These are phyloP conservation scores for Tetrastigma voinierianum DNA, from an alignment of 164 flowering plant genomes.

Conservation along the genomic window DNA sequence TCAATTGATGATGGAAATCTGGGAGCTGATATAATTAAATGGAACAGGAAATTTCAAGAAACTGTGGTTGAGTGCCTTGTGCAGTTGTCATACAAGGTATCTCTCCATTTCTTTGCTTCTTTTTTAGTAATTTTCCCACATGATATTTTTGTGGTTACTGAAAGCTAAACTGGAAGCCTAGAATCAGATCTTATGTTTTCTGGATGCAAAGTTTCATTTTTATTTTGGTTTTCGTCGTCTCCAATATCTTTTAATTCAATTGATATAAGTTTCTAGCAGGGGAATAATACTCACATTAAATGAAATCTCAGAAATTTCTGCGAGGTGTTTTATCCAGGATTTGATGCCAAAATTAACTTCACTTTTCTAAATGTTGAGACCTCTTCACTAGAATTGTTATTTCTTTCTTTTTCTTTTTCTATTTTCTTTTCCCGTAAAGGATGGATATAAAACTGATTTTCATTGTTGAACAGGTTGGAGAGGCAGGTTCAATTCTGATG, in stretches of 20 bases:
- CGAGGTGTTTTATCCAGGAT: too few species aligned
- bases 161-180: neutral
- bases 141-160: too few species aligned
- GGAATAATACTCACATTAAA: too few species aligned
- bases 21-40: conserved; percentile 54
- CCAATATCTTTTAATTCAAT: too few species aligned
- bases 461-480: conserved; percentile 72
- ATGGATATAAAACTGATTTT: neutral
- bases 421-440: neutral
- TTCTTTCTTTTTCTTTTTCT: neutral
- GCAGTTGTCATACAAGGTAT: conserved; percentile 66
- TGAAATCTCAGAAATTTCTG: too few species aligned
- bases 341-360: too few species aligned
- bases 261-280: too few species aligned
- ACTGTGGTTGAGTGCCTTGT: conserved; percentile 86
- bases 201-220: neutral
- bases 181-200: neutral
- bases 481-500: conserved; percentile 86
- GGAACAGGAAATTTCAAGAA: conserved; percentile 61
- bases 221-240: neutral
- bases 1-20: conserved; percentile 71
- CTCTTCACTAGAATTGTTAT: too few species aligned
- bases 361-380: too few species aligned
- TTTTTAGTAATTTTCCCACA: neutral
- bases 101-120: neutral